Conservation (phyloP, 2,329 filamentous ascomycete species). For the Cadophora sp. region DNA sequence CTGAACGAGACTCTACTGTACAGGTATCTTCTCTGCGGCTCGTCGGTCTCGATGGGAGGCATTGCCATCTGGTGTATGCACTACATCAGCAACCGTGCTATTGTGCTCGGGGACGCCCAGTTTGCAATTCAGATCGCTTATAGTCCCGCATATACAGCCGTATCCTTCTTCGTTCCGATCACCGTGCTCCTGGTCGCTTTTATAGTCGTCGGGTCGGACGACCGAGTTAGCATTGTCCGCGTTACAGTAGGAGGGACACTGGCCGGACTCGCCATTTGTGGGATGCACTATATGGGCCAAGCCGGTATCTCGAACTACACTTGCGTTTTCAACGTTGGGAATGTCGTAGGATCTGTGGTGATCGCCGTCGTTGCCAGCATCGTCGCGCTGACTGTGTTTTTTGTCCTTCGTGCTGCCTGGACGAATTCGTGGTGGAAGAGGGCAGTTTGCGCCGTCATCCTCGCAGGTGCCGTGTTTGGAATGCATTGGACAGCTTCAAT, state of each 20-base stretch:
- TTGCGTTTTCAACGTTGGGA: constrained; percentile 63
- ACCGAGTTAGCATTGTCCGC: constrained; percentile 62
- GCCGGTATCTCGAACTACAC: constrained; percentile 80
- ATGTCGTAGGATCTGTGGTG: constrained; percentile 69
- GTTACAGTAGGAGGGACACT: constrained; percentile 69
- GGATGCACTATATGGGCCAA: constrained; percentile 89
- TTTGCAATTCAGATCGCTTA: constrained; percentile 74
- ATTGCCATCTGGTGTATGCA: constrained; percentile 81
- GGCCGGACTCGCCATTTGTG: constrained; percentile 77
- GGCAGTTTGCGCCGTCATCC: constrained; percentile 66
- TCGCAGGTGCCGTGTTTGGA: constrained; percentile 78
- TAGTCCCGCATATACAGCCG: constrained; percentile 71
- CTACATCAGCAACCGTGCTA: constrained; percentile 82
- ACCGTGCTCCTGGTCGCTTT: constrained; percentile 77
- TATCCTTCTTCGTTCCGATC: constrained; percentile 84
- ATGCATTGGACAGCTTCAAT: constrained; percentile 87
- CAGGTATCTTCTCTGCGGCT: constrained; percentile 67
- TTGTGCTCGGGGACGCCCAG: constrained; percentile 70
- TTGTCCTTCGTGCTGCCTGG: constrained; percentile 78
- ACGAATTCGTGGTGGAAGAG: constrained; percentile 81
- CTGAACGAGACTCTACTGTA: not conserved
- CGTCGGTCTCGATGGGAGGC: constrained; percentile 75
- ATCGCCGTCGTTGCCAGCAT: constrained; percentile 78
- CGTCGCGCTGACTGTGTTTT: constrained; percentile 76
- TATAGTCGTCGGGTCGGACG: constrained; percentile 62